These are phyloP conservation scores for Tetrahymena borealis DNA, from an alignment of 73 alveolate genomes.

Conservation along the genomic window DNA sequence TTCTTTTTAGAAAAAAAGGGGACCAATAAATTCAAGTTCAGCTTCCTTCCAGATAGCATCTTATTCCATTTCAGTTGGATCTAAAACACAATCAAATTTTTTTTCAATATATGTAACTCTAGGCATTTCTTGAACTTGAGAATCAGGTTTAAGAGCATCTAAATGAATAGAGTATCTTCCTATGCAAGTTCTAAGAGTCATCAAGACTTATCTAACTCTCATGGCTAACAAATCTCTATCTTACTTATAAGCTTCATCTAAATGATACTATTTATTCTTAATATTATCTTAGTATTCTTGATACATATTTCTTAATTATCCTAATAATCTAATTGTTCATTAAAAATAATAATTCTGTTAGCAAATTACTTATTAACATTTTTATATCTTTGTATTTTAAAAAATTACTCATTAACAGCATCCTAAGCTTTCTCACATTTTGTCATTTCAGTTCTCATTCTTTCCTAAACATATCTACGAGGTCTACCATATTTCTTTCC, in stretches of 20 bases:
- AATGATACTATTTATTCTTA: constrained; percentile 14
- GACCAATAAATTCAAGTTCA: constrained; percentile 37
- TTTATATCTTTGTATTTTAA: not conserved
- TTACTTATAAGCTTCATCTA: not conserved
- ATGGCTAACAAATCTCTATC: not conserved
- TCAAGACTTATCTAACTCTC: constrained; percentile 11
- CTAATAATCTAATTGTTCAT: not conserved
- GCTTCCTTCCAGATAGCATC: constrained; percentile 16
- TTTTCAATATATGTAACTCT: constrained; percentile 30
- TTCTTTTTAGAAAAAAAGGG: constrained; percentile 15
- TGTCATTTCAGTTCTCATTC: constrained; percentile 45
- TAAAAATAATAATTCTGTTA: not conserved
- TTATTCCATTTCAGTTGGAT: constrained; percentile 6
- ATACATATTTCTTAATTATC: constrained; percentile 2
- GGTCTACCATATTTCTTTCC: constrained; percentile 47
- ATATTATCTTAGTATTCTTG: not conserved
- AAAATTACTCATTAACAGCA: not conserved
- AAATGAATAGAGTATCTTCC: constrained; percentile 30
- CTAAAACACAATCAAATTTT: constrained; percentile 37
- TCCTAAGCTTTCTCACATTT: constrained; percentile 45
- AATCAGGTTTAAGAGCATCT: constrained; percentile 37
- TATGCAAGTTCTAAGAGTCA: constrained; percentile 9
- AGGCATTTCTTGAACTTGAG: constrained; percentile 36
- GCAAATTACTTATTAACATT: not conserved
- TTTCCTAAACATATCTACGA: constrained; percentile 33